These are phyloP conservation scores for Capsicum chinense DNA, from an alignment of 257 asterid genomes.

Conservation along the genomic window DNA sequence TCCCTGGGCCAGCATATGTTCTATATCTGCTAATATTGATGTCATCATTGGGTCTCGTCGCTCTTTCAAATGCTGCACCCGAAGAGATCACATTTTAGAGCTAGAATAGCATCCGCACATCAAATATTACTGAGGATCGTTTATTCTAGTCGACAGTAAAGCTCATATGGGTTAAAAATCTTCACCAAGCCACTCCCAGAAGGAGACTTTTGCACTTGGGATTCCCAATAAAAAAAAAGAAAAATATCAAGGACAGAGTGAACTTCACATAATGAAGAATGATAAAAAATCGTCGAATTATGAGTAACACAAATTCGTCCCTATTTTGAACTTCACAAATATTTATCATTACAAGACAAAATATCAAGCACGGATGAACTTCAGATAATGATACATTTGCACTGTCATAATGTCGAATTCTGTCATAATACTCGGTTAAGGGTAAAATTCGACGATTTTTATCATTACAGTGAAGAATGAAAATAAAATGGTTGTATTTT, in stretches of 20 bases:
- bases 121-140: background rate
- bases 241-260: background rate
- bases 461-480: background rate
- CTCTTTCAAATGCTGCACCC: slow-evolving; percentile 67
- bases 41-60: slow-evolving; percentile 58
- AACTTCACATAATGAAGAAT: background rate
- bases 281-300: background rate
- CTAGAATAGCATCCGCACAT: slow-evolving; percentile 1
- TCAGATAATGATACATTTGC: too few species aligned
- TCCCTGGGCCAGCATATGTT: slow-evolving; percentile 80
- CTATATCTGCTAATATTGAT: slow-evolving; percentile 59
- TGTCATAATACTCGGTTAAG: too few species aligned
- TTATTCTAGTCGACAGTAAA: background rate
- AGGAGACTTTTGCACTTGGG: background rate
- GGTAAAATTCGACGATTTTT: too few species aligned
- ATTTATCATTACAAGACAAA: too few species aligned
- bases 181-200: background rate
- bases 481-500: background rate
- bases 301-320: too few species aligned
- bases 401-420: too few species aligned
- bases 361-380: too few species aligned
- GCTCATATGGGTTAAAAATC: background rate
- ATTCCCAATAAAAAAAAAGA: background rate
- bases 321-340: too few species aligned
- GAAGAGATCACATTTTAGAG: background rate